A percentile compares a stretch with the other conserved stretches of the same genome.
Evolutionary conservation across 2,329 filamentous ascomycete species (phyloP).

Genomic region (Ophiocordyceps robertsii): DNA sequence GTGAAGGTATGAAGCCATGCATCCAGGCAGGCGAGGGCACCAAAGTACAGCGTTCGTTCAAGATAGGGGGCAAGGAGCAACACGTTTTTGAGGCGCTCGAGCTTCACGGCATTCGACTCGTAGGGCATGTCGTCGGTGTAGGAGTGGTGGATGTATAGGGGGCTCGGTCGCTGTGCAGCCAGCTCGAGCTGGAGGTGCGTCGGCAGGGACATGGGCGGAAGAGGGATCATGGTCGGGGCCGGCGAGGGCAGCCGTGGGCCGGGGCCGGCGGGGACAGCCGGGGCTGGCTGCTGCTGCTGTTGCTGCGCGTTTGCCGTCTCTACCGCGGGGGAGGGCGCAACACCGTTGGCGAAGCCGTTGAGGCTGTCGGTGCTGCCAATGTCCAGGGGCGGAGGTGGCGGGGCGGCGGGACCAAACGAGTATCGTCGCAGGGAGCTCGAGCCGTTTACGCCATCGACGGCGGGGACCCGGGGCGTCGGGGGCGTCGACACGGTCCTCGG

Average conservation of each 20-base stretch:
- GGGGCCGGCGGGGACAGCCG: constrained; percentile 4
- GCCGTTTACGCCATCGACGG: constrained; percentile 10
- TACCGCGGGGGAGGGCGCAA: constrained; percentile 9
- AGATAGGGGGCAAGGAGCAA: constrained; percentile 68
- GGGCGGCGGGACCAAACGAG: constrained; percentile 30
- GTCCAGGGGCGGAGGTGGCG: constrained; percentile 30
- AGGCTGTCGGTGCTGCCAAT: constrained; percentile 19
- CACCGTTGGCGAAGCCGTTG: constrained; percentile 3
- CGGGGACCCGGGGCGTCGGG: constrained; percentile 29
- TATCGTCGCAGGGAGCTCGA: constrained; percentile 28
- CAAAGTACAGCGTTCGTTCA: constrained; percentile 77
- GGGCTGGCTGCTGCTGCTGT: constrained; percentile 5
- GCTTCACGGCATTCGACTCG: constrained; percentile 83
- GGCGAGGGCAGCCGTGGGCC: constrained; percentile 28
- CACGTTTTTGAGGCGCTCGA: constrained; percentile 84
- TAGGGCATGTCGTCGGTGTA: constrained; percentile 54
- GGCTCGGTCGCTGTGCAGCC: constrained; percentile 46
- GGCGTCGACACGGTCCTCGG: constrained; percentile 38
- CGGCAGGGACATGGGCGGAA: constrained; percentile 53
- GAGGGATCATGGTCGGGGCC: constrained; percentile 41
- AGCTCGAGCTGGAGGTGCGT: constrained; percentile 53
- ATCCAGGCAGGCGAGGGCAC: constrained; percentile 80
- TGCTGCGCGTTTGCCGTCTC: constrained; percentile 5
- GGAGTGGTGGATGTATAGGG: constrained; percentile 51
- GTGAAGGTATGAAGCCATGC: constrained; percentile 96